Evolutionary conservation across 495 filamentous ascomycete species (phyloP).

Genomic region (Poronia punctata): DNA sequence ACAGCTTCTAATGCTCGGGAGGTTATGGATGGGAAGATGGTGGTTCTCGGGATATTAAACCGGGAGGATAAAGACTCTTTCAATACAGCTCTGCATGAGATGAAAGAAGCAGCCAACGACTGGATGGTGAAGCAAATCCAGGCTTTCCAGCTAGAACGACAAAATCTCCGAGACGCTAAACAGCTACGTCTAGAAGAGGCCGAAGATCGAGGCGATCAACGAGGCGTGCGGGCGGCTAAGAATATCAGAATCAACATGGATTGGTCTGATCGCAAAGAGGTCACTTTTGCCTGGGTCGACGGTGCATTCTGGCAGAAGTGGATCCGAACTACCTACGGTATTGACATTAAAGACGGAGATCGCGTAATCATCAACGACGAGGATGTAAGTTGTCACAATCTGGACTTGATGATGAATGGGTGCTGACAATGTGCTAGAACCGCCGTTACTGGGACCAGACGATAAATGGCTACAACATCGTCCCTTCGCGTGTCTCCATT

Average conservation of each 20-base stretch:
- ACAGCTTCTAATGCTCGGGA: slow-evolving; percentile 84
- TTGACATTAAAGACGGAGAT: slow-evolving; percentile 77
- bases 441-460: slow-evolving; percentile 93
- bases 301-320: slow-evolving; percentile 96
- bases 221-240: slow-evolving; percentile 81
- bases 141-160: slow-evolving; percentile 80
- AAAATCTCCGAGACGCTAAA: slow-evolving; percentile 89
- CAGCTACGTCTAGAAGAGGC: slow-evolving; percentile 94
- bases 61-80: slow-evolving; percentile 76
- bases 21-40: slow-evolving; percentile 88
- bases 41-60: slow-evolving; percentile 84
- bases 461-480: slow-evolving; percentile 76
- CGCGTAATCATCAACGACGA: slow-evolving; percentile 95
- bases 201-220: slow-evolving; percentile 85
- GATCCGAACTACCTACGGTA: slow-evolving; percentile 88
- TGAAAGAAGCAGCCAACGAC: slow-evolving; percentile 90
- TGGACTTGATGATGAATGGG: neutral
- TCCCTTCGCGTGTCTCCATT: slow-evolving; percentile 87
- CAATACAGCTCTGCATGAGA: slow-evolving; percentile 68
- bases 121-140: slow-evolving; percentile 97
- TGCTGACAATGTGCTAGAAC: slow-evolving; percentile 47
- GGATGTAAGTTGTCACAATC: slow-evolving; percentile 58
- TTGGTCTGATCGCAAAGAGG: slow-evolving; percentile 76
- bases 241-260: slow-evolving; percentile 85
- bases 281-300: slow-evolving; percentile 97